Percentiles rank a stretch among this genome's conserved stretches.
phyloP scores from a whole-genome alignment of 768 basidiomycete species.

The Podaxis sp. region DNA sequence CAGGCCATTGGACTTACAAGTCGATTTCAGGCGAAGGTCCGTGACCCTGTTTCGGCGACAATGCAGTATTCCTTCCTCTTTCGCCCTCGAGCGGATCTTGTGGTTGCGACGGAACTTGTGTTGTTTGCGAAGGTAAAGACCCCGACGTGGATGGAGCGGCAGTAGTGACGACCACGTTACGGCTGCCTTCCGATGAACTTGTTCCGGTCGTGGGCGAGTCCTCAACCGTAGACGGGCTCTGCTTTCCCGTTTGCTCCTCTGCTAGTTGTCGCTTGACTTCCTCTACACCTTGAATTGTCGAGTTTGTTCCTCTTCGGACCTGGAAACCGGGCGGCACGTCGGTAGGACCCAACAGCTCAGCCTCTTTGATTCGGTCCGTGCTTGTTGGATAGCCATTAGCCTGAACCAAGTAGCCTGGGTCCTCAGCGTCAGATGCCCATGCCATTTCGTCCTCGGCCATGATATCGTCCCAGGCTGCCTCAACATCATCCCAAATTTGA shows the following conservation, averaged over 20 bases:
- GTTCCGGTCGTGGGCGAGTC: slow-evolving; percentile 6
- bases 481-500: slow-evolving; percentile 48
- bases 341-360: not conserved
- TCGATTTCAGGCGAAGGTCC: slow-evolving; percentile 31
- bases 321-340: slow-evolving; percentile 10
- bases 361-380: not conserved
- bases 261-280: slow-evolving; percentile 1
- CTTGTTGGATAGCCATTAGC: not conserved
- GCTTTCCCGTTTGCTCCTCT: not conserved
- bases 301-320: slow-evolving; percentile 14
- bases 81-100: slow-evolving; percentile 21
- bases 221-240: slow-evolving; percentile 20
- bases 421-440: slow-evolving; percentile 49
- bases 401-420: slow-evolving; percentile 12
- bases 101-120: not conserved
- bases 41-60: slow-evolving; percentile 53
- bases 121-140: slow-evolving; percentile 3
- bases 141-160: slow-evolving; percentile 25
- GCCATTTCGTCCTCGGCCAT: slow-evolving; percentile 36
- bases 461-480: slow-evolving; percentile 49
- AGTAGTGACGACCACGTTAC: slow-evolving; percentile 31
- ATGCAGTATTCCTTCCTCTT: slow-evolving; percentile 48
- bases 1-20: slow-evolving; percentile 33
- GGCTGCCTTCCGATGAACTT: slow-evolving; percentile 40
- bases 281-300: slow-evolving; percentile 15